phyloP scores from a whole-genome alignment of 139 green algal genomes.

The Diplosphaera chodatii region DNA sequence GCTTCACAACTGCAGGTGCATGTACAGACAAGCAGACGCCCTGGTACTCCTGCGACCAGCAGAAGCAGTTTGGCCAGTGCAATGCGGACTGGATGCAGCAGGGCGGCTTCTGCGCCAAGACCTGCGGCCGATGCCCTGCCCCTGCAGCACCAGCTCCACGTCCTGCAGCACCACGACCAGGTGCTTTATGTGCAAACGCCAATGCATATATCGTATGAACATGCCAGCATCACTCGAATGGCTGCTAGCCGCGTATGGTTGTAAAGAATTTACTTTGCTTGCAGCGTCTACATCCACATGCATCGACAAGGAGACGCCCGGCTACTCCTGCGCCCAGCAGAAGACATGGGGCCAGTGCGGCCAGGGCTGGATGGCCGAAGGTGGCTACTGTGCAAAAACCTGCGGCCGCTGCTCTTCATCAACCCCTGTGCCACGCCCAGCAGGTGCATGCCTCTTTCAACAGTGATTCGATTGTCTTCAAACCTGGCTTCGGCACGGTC shows the following conservation, averaged over 20 bases:
- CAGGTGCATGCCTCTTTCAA: neutral
- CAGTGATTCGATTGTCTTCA: too few species aligned
- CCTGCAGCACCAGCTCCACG: neutral
- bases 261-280: too few species aligned
- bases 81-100: constrained; percentile 5
- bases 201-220: too few species aligned
- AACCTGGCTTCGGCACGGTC: too few species aligned
- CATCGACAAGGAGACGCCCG: constrained; percentile 2
- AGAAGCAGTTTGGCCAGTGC: constrained; percentile 10
- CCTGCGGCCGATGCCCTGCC: constrained; percentile 9
- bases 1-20: too few species aligned
- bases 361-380: constrained; percentile 3
- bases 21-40: too few species aligned
- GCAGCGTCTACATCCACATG: neutral
- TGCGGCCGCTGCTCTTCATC: constrained; percentile 2
- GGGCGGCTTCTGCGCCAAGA: constrained; percentile 7
- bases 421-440: too few species aligned
- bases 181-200: too few species aligned
- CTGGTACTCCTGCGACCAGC: neutral
- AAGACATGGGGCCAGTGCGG: constrained; percentile 6
- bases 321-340: constrained; percentile 14
- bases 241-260: too few species aligned
- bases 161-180: neutral
- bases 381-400: constrained; percentile 7
- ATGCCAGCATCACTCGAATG: too few species aligned